Evolutionary conservation across 805 yeast genomes (phyloP).

Genomic region (Ogataea sp.): DNA sequence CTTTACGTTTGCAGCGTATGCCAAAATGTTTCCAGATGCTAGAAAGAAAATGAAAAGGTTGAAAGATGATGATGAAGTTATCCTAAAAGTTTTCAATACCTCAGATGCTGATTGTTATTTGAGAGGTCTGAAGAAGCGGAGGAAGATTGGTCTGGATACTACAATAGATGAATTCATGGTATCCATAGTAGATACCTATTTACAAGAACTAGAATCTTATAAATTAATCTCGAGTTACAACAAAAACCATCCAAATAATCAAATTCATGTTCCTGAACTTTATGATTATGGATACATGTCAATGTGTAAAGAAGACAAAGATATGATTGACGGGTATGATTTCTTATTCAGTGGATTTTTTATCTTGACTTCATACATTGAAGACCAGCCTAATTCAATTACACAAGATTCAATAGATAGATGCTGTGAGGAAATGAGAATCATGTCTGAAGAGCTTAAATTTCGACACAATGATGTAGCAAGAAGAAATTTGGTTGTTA

Average conservation of each 20-base stretch:
- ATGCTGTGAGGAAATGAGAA: not conserved
- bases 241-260: not conserved
- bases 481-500: not conserved
- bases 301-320: not conserved
- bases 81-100: not conserved
- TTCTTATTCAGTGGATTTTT: not conserved
- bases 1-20: not conserved
- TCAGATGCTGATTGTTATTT: not conserved
- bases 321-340: not conserved
- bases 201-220: not conserved
- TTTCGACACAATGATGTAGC: not conserved
- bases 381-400: not conserved
- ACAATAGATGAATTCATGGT: no score
- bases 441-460: not conserved
- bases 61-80: not conserved
- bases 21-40: not conserved
- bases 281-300: not conserved
- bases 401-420: not conserved
- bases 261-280: not conserved
- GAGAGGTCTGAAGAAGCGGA: not conserved
- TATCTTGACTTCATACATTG: not conserved
- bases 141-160: not conserved
- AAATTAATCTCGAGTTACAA: not conserved
- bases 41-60: not conserved
- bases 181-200: not conserved